Base-by-base conservation (phyloP, 2,329 filamentous ascomycete species). In the Amauroascus niger region DNA sequence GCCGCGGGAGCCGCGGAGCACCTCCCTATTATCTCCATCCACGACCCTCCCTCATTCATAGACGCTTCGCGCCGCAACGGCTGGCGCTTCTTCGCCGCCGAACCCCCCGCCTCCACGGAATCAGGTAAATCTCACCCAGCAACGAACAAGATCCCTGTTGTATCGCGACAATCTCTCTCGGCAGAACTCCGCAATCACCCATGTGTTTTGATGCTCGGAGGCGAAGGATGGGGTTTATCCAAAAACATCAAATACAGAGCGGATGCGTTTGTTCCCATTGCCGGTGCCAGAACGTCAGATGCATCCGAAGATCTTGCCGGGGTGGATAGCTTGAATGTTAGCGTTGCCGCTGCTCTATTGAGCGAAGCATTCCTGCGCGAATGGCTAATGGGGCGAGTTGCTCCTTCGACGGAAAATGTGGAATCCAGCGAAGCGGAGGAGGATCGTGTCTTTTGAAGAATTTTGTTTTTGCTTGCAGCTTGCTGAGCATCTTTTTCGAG, bases 321-420 rank as follows among this genome's bases (percentile, higher is more conserved):
- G 1, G 82, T 98, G 2, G 91, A 97, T 69, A 95, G 89, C 67
- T 71, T 98, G 67, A 97, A 98, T 66, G 93, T 97, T 37, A 88
- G 87, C 64, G 90, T 95, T 18, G 91, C 93, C 1, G 82, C 87
- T 6, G 88, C 82, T 0, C 72, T 97, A 47, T 71, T 97, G 49
- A 71, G 71, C 59, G 64, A 72, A 52, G 69, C 64, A 57, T 70
- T 73, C 54, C 59, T 72, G 49, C 65, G 64, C 2, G 59, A 63
- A 24, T 67, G 67, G n/a, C 56, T 69, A 28, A 59, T 60, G 28
- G 49, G 67, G n/a, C 37, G 24, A 22, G 24, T 7, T 26, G 5
- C 18, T 24, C 18, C 40, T 16, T 39, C 35, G 16, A 18, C 5
- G 41, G 41, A 43, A 3, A 13, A 3, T 7, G 40, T 22, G 44